Conservation (phyloP, 208 protist genomes). For the Naegleria fowleri region DNA sequence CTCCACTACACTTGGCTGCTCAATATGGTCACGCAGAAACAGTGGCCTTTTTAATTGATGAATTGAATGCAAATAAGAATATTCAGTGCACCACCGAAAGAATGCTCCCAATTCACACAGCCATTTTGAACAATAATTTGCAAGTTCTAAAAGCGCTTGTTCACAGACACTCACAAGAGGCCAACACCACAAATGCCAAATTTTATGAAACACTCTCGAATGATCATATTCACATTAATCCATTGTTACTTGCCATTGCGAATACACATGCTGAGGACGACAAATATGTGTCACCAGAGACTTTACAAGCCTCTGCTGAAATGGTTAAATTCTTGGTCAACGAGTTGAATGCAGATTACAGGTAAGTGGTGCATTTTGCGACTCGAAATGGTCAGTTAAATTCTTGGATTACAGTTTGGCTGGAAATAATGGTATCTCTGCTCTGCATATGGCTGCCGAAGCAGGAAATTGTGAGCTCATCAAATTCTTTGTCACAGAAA, state of each 20-base stretch:
- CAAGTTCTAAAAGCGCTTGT: not conserved
- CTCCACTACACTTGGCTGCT: not conserved
- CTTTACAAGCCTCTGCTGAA: not conserved
- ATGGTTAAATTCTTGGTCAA: not conserved
- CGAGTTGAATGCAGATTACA: not conserved
- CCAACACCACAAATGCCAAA: not conserved
- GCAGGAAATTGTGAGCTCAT: not conserved
- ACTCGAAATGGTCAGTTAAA: conserved; percentile 4
- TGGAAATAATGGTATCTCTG: not conserved
- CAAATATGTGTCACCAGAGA: not conserved
- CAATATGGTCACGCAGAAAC: not conserved
- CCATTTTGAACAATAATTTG: not conserved
- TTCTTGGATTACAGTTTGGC: not conserved
- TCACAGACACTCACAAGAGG: not conserved
- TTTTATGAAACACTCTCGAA: not conserved
- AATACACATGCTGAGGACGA: not conserved
- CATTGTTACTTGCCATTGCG: not conserved
- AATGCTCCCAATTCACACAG: not conserved
- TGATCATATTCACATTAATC: not conserved
- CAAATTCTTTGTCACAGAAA: not conserved
- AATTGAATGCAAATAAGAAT: not conserved
- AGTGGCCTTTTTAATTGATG: not conserved
- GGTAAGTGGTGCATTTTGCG: too few relatives aligned
- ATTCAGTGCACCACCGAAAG: not conserved
- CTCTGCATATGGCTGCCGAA: not conserved